Conservation (phyloP, 768 basidiomycete genomes). For the Tremella mesenterica region DNA sequence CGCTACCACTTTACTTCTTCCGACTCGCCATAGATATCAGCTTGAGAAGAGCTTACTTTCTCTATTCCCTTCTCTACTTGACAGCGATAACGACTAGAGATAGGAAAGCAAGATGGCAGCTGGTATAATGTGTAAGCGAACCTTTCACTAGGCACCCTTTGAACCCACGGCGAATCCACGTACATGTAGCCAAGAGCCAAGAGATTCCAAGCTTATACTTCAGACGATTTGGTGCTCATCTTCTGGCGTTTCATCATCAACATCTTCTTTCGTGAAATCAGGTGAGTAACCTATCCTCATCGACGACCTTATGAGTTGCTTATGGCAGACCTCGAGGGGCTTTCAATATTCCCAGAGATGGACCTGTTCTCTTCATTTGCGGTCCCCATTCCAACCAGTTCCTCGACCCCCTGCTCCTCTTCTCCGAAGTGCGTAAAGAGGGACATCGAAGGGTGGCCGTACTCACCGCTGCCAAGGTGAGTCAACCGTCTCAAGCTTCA, state of each 20-base stretch:
- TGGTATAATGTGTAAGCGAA: constrained; percentile 24
- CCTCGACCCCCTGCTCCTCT: constrained; percentile 77
- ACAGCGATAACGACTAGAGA: not conserved
- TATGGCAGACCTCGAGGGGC: constrained; percentile 66
- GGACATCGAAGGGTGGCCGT: constrained; percentile 72
- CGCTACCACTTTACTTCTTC: not conserved
- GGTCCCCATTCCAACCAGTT: constrained; percentile 94
- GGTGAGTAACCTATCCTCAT: constrained; percentile 19
- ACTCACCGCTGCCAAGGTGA: constrained; percentile 67
- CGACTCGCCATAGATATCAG: not conserved
- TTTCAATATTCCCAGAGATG: constrained; percentile 83
- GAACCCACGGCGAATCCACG: constrained; percentile 10
- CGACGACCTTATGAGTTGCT: not conserved
- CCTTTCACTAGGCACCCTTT: not conserved
- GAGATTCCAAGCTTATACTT: too few species aligned
- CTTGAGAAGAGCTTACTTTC: not conserved
- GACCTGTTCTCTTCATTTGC: constrained; percentile 84
- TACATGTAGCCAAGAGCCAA: constrained; percentile 14
- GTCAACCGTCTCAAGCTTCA: not conserved
- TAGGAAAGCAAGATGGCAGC: constrained; percentile 26
- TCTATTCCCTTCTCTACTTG: not conserved
- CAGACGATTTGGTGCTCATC: constrained; percentile 67
- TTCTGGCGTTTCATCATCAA: constrained; percentile 79
- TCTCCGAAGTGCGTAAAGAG: constrained; percentile 76
- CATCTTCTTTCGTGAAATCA: constrained; percentile 93